Evolutionary conservation across 371 early-diverging fungal species (phyloP).

Genomic region (Syncephalastrum monosporum): DNA sequence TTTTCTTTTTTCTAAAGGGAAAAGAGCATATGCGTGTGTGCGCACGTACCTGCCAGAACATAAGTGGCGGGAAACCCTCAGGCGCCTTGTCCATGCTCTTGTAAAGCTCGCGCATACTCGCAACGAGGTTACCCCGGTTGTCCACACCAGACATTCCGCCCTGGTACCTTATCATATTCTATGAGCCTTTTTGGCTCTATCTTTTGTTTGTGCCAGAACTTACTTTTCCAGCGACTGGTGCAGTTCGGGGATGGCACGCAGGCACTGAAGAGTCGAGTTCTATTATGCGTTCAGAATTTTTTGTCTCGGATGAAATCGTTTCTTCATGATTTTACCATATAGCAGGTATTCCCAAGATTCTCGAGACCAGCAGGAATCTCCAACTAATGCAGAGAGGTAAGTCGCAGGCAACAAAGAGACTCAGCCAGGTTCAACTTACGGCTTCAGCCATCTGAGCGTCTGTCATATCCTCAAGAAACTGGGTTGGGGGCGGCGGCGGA

Average conservation of each 20-base stretch:
- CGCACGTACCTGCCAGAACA: slow-evolving; percentile 68
- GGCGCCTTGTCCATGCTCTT: slow-evolving; percentile 66
- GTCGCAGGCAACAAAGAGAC: background rate
- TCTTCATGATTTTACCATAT: slow-evolving; percentile 63
- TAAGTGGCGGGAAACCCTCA: slow-evolving; percentile 76
- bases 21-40: no score
- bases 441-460: slow-evolving; percentile 84
- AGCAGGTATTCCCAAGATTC: slow-evolving; percentile 99
- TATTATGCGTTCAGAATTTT: slow-evolving; percentile 12
- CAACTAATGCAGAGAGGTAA: slow-evolving; percentile 35
- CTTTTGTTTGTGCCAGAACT: background rate
- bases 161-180: slow-evolving; percentile 18
- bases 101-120: slow-evolving; percentile 74
- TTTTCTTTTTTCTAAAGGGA: background rate
- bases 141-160: slow-evolving; percentile 40
- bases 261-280: slow-evolving; percentile 96
- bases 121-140: slow-evolving; percentile 60
- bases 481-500: slow-evolving; percentile 62
- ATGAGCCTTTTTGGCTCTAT: background rate
- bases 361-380: slow-evolving; percentile 87
- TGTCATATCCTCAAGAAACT: slow-evolving; percentile 93
- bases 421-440: slow-evolving; percentile 38
- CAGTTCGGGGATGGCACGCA: slow-evolving; percentile 89
- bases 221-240: slow-evolving; percentile 59
- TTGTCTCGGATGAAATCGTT: no score